Evolutionary conservation across 2,329 filamentous ascomycete species (phyloP), one percentile per base, ranked within the genome.

Genomic region (Anisogramma anomala): DNA sequence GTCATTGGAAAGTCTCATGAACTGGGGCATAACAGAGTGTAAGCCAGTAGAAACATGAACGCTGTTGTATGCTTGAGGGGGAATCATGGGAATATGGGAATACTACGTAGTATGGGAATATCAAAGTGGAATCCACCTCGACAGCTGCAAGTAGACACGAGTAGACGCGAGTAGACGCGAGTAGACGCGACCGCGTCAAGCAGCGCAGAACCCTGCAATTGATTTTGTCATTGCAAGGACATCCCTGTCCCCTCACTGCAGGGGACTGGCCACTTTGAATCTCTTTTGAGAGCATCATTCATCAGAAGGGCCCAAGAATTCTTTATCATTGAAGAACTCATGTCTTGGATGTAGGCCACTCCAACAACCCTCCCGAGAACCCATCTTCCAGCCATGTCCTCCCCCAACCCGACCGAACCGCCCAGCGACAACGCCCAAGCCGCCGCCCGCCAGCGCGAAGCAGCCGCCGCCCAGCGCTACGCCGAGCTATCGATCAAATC

Each of bases 401-500:
- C n/a, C 18, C 43, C 42, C 13, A 13, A 35, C 20, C 6, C 42
- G 1, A 20, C 34, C 10, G 23, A 30, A 8, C 19, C 36, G 10
- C 15, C 42, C 14, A 11, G 36, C 14, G 5, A 31, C 30, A 3
- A 33, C 27, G 22, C 4, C 18, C 23, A 42, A 30, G 43, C 30
- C 1, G 39, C 30, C 19, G 19, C 28, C 6, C 33, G 30, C 23
- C 30, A 34, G 17, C 30, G 22, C 19, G 20, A 40, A 28, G 33
- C 40, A n/a, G 45, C 45, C 26, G 45, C 45, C 6, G 43, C 43
- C 32, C 42, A 45, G 25, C 42, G 42, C 19, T 45, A 33, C 38
- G 45, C 45, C n/a, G 45, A 52, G 38, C 31, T 47, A 18, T 47
- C 45, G 11, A 37, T 47, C 4, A 47, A 47, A n/a, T 47, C 45